Conservation (phyloP, 2,329 filamentous ascomycete genomes). For the Arthroderma uncinatum region DNA sequence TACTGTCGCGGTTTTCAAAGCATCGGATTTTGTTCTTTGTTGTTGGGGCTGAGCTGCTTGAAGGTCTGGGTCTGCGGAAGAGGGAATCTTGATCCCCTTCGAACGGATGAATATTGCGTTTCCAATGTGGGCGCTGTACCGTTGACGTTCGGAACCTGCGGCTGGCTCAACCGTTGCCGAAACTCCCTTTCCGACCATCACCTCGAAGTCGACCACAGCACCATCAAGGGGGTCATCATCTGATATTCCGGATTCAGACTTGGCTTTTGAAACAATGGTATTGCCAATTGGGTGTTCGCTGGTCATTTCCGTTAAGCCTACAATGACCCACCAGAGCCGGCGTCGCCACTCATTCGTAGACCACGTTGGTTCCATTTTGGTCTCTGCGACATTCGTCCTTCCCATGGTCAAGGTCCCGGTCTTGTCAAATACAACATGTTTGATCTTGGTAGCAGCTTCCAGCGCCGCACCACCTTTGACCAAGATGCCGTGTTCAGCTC, state of each 20-base stretch:
- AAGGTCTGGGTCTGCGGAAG: constrained; percentile 29
- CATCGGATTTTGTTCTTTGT: constrained; percentile 26
- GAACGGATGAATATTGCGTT: constrained; percentile 67
- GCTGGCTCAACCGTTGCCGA: constrained; percentile 70
- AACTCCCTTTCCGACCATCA: constrained; percentile 73
- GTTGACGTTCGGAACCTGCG: constrained; percentile 52
- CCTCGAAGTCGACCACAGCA: constrained; percentile 72
- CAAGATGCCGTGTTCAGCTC: constrained; percentile 90
- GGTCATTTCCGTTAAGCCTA: constrained; percentile 89
- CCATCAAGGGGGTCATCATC: constrained; percentile 68
- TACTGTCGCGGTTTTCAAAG: constrained; percentile 62
- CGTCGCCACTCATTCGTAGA: constrained; percentile 54
- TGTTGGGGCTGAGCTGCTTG: constrained; percentile 20
- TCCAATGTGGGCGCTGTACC: constrained; percentile 72
- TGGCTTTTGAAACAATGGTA: constrained; percentile 67
- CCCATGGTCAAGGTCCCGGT: constrained; percentile 80
- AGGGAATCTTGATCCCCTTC: constrained; percentile 48
- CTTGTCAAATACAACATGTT: constrained; percentile 68
- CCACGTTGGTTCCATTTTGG: constrained; percentile 59
- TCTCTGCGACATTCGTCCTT: constrained; percentile 81
- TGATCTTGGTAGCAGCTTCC: constrained; percentile 56
- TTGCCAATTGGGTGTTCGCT: constrained; percentile 95
- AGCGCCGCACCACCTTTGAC: constrained; percentile 91
- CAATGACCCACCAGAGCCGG: constrained; percentile 85
- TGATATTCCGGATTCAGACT: constrained; percentile 60